Evolutionary conservation across 495 filamentous ascomycete genomes (phyloP).

Genomic region (Bathelium albidoporum): DNA sequence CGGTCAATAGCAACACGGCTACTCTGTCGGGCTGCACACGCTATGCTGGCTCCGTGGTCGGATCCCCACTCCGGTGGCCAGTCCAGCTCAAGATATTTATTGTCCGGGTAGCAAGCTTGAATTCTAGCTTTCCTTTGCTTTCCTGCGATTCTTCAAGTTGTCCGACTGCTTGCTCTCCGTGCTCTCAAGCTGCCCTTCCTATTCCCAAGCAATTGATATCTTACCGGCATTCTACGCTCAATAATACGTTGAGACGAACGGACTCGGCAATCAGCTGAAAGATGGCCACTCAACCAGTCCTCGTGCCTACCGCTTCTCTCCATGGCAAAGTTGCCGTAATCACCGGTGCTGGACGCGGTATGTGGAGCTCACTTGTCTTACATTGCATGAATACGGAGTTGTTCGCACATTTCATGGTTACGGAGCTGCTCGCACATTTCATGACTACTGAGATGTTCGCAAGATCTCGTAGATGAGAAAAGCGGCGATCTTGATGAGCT

Average conservation of each 20-base stretch:
- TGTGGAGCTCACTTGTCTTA: background rate
- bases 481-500: too few species aligned
- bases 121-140: background rate
- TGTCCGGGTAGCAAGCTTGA: background rate
- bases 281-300: conserved; percentile 15
- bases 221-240: background rate
- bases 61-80: background rate
- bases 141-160: background rate
- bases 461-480: conserved; percentile 21
- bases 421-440: too few species aligned
- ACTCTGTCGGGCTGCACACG: too few species aligned
- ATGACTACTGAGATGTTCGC: too few species aligned
- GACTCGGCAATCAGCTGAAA: background rate
- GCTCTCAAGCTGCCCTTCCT: background rate
- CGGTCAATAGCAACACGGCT: background rate
- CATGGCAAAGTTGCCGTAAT: conserved; percentile 63
- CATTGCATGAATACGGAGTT: too few species aligned
- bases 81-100: background rate
- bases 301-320: conserved; percentile 34
- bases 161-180: background rate
- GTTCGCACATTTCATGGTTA: too few species aligned
- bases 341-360: conserved; percentile 56
- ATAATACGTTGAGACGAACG: background rate
- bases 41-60: background rate
- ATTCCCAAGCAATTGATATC: background rate